phyloP scores from a whole-genome alignment of 176 grass and related monocot genomes.

The Metroxylon sagu region DNA sequence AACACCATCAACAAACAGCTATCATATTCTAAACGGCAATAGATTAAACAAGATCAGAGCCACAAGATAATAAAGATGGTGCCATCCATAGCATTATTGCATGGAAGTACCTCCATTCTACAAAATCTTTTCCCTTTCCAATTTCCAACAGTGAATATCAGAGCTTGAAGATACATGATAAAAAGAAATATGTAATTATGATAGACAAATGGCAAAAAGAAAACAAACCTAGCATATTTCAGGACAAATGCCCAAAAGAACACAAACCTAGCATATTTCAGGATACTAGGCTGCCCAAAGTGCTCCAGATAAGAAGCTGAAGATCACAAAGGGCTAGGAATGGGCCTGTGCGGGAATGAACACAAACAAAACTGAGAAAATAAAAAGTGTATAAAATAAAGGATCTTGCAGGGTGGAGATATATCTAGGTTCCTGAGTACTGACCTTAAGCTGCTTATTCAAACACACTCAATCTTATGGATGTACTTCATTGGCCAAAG shows the following conservation, averaged over 20 bases:
- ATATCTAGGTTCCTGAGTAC: neutral
- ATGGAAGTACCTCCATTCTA: too few relatives aligned
- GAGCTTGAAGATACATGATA: too few relatives aligned
- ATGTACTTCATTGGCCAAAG: slow-evolving; percentile 75
- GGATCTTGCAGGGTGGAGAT: too few relatives aligned
- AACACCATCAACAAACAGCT: too few relatives aligned
- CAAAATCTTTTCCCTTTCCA: too few relatives aligned
- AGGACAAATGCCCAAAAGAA: neutral
- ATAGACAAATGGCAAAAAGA: neutral
- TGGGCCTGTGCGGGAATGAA: neutral
- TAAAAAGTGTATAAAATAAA: neutral
- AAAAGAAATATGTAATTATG: too few relatives aligned
- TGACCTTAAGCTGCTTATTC: slow-evolving; percentile 34
- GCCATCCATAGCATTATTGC: too few relatives aligned
- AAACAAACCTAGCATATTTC: slow-evolving; percentile 8
- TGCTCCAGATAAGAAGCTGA: slow-evolving; percentile 15
- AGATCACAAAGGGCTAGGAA: slow-evolving; percentile 8
- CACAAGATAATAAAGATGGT: too few relatives aligned
- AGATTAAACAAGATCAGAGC: too few relatives aligned
- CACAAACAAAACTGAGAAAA: neutral
- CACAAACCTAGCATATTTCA: slow-evolving; percentile 7
- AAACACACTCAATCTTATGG: slow-evolving; percentile 15
- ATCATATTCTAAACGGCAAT: too few relatives aligned
- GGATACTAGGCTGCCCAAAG: slow-evolving; percentile 1
- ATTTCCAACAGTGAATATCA: too few relatives aligned